A percentile compares a stretch with the other conserved stretches of the same genome.
Evolutionary conservation across 495 filamentous ascomycete species (phyloP).

Genomic region (Lepraria neglecta): DNA sequence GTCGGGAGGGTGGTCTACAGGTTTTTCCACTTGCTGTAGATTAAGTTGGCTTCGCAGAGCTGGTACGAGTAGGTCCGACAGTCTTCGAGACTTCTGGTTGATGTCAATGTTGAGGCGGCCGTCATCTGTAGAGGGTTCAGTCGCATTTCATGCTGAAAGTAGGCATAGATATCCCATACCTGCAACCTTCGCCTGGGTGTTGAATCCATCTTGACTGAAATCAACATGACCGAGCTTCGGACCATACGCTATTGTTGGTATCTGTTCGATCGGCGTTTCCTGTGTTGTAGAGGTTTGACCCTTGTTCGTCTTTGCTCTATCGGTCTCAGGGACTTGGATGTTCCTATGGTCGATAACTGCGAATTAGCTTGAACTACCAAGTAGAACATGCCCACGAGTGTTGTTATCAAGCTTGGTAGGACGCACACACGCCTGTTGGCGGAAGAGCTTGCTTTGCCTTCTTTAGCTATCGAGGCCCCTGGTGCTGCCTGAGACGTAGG

Average conservation of each 20-base stretch:
- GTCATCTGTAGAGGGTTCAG: slow-evolving; percentile 43
- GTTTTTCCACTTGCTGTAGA: slow-evolving; percentile 34
- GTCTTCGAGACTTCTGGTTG: slow-evolving; percentile 53
- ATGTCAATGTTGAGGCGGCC: slow-evolving; percentile 73
- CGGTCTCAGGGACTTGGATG: neutral
- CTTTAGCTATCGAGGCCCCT: neutral
- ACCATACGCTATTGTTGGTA: slow-evolving; percentile 47
- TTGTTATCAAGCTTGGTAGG: neutral
- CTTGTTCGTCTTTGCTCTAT: neutral
- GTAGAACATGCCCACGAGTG: neutral
- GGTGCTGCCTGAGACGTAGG: neutral
- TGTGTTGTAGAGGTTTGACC: neutral
- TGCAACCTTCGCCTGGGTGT: slow-evolving; percentile 47
- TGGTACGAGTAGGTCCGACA: slow-evolving; percentile 61
- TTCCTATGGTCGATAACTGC: neutral
- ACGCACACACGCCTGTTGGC: slow-evolving; percentile 9
- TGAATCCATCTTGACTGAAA: slow-evolving; percentile 46
- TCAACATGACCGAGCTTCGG: slow-evolving; percentile 44
- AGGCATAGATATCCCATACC: slow-evolving; percentile 25
- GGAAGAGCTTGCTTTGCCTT: neutral
- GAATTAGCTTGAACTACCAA: neutral
- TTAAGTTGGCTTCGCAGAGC: slow-evolving; percentile 55
- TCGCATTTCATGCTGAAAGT: neutral
- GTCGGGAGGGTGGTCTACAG: slow-evolving; percentile 43
- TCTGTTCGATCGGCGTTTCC: slow-evolving; percentile 28